A percentile compares a stretch with the other conserved stretches of the same genome.
Evolutionary conservation across 2,329 filamentous ascomycete genomes (phyloP).

Genomic region (Trematosphaeria pertusa): DNA sequence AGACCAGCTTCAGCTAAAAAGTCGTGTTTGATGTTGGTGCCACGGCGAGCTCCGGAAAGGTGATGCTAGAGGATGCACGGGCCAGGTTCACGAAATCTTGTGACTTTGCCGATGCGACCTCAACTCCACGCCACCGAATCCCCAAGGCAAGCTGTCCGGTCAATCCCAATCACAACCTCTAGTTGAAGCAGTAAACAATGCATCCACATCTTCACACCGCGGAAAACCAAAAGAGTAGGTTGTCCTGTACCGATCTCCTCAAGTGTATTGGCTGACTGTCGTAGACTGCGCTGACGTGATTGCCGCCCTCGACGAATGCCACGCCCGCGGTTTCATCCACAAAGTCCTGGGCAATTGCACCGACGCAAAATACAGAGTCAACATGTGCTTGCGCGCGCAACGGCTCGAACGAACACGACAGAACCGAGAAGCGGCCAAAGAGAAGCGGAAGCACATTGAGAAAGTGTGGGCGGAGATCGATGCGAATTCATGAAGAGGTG

Average conservation of each 20-base stretch:
- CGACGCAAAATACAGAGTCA: constrained; percentile 81
- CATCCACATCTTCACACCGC: constrained; percentile 97
- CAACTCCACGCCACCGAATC: constrained; percentile 16
- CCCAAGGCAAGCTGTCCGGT: constrained; percentile 7
- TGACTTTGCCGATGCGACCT: constrained; percentile 20
- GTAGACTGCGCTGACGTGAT: constrained; percentile 94
- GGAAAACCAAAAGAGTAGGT: constrained; percentile 78
- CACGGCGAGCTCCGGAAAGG: constrained; percentile 10
- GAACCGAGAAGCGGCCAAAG: constrained; percentile 74
- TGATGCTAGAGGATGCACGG: constrained; percentile 24
- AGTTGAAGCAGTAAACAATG: constrained; percentile 70
- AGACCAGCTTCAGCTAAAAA: too few species aligned
- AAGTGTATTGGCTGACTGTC: constrained; percentile 17
- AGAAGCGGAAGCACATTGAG: constrained; percentile 75
- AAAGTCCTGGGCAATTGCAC: constrained; percentile 93
- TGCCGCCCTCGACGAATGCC: constrained; percentile 92
- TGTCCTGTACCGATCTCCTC: constrained; percentile 13
- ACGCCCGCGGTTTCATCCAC: constrained; percentile 88
- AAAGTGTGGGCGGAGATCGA: constrained; percentile 81
- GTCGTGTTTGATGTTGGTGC: not conserved
- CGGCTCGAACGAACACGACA: constrained; percentile 76
- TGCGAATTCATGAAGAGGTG: constrained; percentile 61
- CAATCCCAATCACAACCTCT: not conserved
- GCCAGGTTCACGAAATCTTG: constrained; percentile 34
- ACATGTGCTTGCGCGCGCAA: constrained; percentile 82